Conservation (phyloP, 495 filamentous ascomycete genomes). For the Hypomontagnella monticulosa region DNA sequence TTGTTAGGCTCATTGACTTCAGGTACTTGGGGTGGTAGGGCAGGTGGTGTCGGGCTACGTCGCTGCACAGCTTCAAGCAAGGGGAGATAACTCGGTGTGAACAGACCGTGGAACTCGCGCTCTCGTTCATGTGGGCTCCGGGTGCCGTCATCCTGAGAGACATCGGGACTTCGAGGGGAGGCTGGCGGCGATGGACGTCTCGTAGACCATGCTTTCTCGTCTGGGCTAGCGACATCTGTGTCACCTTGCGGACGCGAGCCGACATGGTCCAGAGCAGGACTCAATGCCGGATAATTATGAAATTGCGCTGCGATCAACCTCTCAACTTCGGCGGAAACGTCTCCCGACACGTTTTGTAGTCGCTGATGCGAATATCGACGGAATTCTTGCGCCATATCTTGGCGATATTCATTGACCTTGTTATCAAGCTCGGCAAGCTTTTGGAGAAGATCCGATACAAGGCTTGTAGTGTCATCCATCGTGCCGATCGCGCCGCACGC, state of each 20-base stretch:
- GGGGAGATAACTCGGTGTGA: conserved; percentile 68
- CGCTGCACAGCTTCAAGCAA: conserved; percentile 61
- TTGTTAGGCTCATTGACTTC: conserved; percentile 44
- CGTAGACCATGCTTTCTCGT: conserved; percentile 44
- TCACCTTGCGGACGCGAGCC: conserved; percentile 24
- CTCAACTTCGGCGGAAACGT: conserved; percentile 56
- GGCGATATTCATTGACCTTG: conserved; percentile 60
- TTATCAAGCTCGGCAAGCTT: conserved; percentile 62
- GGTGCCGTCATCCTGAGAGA: conserved; percentile 46
- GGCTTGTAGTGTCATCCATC: conserved; percentile 61
- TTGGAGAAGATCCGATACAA: conserved; percentile 58
- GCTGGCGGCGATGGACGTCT: conserved; percentile 55
- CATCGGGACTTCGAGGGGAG: conserved; percentile 51
- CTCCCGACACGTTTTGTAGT: conserved; percentile 54
- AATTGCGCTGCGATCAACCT: conserved; percentile 56
- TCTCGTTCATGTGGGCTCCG: conserved; percentile 61
- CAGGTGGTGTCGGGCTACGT: conserved; percentile 37
- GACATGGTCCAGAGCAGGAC: conserved; percentile 37
- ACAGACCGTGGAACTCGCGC: conserved; percentile 66
- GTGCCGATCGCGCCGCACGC: conserved; percentile 36
- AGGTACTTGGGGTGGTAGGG: conserved; percentile 32
- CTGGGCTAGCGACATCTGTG: conserved; percentile 24
- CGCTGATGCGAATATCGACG: conserved; percentile 56
- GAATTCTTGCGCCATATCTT: conserved; percentile 61
- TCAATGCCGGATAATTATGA: conserved; percentile 52